Percentiles rank a stretch among this genome's conserved stretches.
phyloP scores from a whole-genome alignment of 2,329 filamentous ascomycete genomes.

The Chlorencoelia australis region DNA sequence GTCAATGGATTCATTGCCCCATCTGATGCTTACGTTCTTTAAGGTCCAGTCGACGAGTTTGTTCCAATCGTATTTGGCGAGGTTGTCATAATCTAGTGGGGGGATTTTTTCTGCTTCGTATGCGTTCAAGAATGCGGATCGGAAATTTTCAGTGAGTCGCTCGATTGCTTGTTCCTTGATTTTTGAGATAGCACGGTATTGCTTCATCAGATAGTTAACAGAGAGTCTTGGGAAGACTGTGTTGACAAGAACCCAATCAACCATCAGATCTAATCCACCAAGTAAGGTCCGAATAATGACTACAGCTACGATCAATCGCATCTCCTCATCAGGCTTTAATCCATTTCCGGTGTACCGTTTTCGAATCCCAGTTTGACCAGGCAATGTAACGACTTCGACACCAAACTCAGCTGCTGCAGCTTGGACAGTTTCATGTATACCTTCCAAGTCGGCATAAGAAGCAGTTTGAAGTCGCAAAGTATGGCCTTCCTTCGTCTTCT shows the following conservation, averaged over 20 bases:
- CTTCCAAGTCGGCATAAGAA: slow-evolving; percentile 19
- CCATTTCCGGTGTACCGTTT: slow-evolving; percentile 24
- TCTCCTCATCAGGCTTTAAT: slow-evolving; percentile 33
- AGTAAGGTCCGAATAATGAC: slow-evolving; percentile 47
- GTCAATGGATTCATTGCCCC: slow-evolving; percentile 34
- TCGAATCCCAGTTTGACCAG: slow-evolving; percentile 13
- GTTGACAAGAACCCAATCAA: slow-evolving; percentile 52
- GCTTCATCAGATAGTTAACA: slow-evolving; percentile 41
- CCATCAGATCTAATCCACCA: slow-evolving; percentile 47
- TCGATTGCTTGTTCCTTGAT: slow-evolving; percentile 43
- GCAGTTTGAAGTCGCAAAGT: slow-evolving; percentile 8
- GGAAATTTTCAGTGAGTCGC: slow-evolving; percentile 52
- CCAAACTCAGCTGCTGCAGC: slow-evolving; percentile 12
- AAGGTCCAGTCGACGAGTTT: slow-evolving; percentile 57
- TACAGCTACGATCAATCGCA: slow-evolving; percentile 45
- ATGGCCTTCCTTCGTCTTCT: slow-evolving; percentile 1
- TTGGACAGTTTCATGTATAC: slow-evolving; percentile 13
- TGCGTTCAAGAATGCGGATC: slow-evolving; percentile 52
- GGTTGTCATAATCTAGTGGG: slow-evolving; percentile 51
- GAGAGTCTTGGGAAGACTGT: slow-evolving; percentile 44
- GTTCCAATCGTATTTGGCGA: slow-evolving; percentile 58
- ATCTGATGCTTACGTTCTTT: slow-evolving; percentile 27
- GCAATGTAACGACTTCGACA: slow-evolving; percentile 13
- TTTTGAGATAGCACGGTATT: slow-evolving; percentile 44
- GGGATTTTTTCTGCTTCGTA: slow-evolving; percentile 54